phyloP scores from a whole-genome alignment of 345 rosid species.

The Durio zibethinus region DNA sequence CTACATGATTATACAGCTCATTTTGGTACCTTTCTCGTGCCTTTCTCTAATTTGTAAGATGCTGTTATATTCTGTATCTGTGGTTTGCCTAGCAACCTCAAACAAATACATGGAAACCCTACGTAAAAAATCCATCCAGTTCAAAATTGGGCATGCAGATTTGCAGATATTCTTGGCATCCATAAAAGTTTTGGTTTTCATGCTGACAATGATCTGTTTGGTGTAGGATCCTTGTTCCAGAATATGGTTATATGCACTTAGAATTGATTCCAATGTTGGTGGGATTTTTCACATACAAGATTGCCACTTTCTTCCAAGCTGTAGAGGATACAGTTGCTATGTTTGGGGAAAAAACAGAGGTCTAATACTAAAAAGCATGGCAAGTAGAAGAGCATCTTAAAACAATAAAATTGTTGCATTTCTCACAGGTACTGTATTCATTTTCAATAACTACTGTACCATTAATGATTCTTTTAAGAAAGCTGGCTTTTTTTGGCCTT shows the following conservation, averaged over 20 bases:
- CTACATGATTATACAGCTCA: neutral
- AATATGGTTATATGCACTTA: slow-evolving; percentile 69
- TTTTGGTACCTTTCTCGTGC: neutral
- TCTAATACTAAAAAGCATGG: neutral
- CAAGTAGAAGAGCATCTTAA: neutral
- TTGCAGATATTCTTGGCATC: neutral
- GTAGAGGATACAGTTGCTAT: slow-evolving; percentile 59
- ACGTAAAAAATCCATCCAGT: neutral
- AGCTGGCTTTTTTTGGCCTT: neutral
- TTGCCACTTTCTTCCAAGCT: slow-evolving; percentile 87
- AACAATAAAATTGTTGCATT: neutral
- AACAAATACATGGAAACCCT: neutral
- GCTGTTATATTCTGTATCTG: neutral
- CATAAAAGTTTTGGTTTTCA: neutral
- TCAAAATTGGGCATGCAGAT: neutral
- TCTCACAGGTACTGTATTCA: slow-evolving; percentile 5
- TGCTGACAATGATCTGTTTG: slow-evolving; percentile 16
- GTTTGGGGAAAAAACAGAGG: slow-evolving; percentile 32
- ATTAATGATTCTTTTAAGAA: neutral
- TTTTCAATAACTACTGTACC: neutral
- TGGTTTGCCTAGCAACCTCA: neutral
- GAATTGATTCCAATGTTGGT: slow-evolving; percentile 89
- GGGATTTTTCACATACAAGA: slow-evolving; percentile 90
- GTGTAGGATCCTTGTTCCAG: slow-evolving; percentile 79
- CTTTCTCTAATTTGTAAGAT: neutral